A percentile compares a stretch with the other conserved stretches of the same genome.
Evolutionary conservation across 2,329 filamentous ascomycete genomes (phyloP).

Genomic region (Epichloe elymi): DNA sequence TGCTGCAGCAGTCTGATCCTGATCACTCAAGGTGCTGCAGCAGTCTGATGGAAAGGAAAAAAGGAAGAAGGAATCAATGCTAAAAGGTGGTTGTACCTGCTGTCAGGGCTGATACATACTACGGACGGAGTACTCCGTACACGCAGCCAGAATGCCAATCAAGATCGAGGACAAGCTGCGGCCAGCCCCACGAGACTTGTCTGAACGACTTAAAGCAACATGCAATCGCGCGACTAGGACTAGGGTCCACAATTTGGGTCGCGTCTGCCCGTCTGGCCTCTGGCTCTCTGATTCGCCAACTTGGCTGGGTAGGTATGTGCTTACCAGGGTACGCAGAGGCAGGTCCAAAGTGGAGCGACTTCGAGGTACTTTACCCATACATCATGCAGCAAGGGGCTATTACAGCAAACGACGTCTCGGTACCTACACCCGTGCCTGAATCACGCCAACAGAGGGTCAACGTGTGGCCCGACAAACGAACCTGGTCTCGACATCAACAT

Average conservation of each 20-base stretch:
- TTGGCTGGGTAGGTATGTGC: background rate
- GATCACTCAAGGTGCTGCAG: no score
- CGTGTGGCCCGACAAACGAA: background rate
- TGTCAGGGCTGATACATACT: no score
- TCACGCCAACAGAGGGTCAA: slow-evolving; percentile 1
- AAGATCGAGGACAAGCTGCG: no score
- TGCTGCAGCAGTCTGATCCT: no score
- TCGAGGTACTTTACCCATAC: background rate
- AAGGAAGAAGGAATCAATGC: no score
- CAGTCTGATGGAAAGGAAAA: no score
- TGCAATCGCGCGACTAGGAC: background rate
- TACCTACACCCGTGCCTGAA: background rate
- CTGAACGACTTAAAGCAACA: background rate
- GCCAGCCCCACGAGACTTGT: no score
- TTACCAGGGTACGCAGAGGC: background rate
- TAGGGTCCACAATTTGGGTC: background rate
- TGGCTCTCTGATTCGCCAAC: background rate
- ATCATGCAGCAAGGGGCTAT: no score
- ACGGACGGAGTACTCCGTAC: no score
- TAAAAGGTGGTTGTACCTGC: no score
- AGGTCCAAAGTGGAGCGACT: background rate
- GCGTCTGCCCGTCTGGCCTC: background rate
- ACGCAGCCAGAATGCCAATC: no score
- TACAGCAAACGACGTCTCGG: background rate
- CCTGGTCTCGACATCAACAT: background rate